Evolutionary conservation across 208 protist genomes (phyloP), one percentile per base, ranked within the genome.

Genomic region (Eutreptiella sp.): DNA sequence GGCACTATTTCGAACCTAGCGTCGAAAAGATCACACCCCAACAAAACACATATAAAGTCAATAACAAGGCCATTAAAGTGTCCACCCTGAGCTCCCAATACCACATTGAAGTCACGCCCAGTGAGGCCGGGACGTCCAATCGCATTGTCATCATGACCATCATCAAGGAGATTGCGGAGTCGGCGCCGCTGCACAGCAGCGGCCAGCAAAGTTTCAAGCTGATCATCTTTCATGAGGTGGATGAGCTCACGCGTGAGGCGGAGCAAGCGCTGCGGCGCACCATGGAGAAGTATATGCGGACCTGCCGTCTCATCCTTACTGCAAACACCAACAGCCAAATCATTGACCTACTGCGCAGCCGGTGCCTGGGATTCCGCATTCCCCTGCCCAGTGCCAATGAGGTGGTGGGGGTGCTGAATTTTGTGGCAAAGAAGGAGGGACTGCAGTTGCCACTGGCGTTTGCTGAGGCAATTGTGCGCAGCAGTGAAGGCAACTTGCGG

Each of bases 61-160:
- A 77, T 3, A n/a, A n/a, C n/a, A 96, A 97, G 50, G 81, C 83
- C 28, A 79, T 99, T 7, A 95, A 99, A 62, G 84, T 99, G 36
- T 89, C 93, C 7, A 88, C 89, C 0, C 66, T 99, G 14, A 90
- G 81, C 48, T 97, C 86, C 27, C 80, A 83, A 5, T 89, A 96
- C 73, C 98, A 99, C 79, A 97, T 99, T 60, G 98, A 99, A 72
- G 76, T 99, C 42, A 99, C 96, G 73, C 97, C 97, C 29, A 93
- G 85, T 24, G 97, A 99, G 53, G 93, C 87, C 0, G 96, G 96
- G 24, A 92, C 80, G 65, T 84, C 96, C 62, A 97, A 99, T 75
- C 78, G 94, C 27, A 67, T 94, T 0, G 92, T 99, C 33, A 85
- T 99, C 26, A 90, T 97, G 83, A 93, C 95, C 63, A 86, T 98